Conservation (phyloP, 441 rosid genomes). For the Populus trichocarpa region DNA sequence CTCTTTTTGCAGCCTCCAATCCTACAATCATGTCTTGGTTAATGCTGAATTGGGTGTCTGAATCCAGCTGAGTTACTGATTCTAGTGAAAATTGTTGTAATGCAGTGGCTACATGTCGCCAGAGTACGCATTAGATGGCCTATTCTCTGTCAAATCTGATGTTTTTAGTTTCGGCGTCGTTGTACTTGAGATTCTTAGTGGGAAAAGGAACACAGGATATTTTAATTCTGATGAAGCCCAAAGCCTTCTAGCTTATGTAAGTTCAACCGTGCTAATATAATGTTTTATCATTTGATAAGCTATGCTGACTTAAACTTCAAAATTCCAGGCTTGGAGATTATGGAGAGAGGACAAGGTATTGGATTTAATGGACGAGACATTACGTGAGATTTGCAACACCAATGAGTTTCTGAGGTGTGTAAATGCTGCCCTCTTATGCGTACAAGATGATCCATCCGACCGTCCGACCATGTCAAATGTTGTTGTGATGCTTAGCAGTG, state of each 20-base stretch:
- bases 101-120: no score
- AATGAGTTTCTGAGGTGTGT: conserved; percentile 43
- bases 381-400: conserved; percentile 24
- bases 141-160: no score
- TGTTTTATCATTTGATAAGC: neutral
- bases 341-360: conserved; percentile 43
- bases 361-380: conserved; percentile 36
- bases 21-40: no score
- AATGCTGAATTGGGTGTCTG: no score
- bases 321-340: conserved; percentile 47
- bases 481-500: conserved; percentile 49
- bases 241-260: conserved; percentile 53
- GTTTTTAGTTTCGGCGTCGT: no score
- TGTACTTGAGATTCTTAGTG: no score
- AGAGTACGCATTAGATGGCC: no score
- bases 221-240: conserved; percentile 29
- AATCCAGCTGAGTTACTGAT: no score
- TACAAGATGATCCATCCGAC: conserved; percentile 55
- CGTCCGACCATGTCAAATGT: conserved; percentile 59
- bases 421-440: neutral
- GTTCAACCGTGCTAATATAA: neutral
- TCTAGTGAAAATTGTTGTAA: no score
- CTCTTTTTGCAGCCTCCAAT: no score
- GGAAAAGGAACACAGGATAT: no score
- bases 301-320: conserved; percentile 31